These are phyloP conservation scores for Platanthera guangdongensis DNA, from an alignment of 106 monocot genomes.

Conservation along the genomic window DNA sequence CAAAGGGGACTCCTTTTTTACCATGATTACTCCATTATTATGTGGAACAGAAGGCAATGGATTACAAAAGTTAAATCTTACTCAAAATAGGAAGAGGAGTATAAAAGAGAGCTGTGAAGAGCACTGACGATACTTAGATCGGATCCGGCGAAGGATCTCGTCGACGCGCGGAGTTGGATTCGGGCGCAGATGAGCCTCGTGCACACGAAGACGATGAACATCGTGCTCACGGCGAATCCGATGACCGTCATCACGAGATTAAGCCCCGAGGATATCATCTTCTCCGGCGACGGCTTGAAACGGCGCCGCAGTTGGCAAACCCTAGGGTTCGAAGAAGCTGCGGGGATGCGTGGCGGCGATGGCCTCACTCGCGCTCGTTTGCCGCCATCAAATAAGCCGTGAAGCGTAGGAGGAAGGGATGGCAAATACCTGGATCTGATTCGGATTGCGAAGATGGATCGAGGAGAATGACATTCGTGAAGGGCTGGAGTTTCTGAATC, in stretches of 20 bases:
- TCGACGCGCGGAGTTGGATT: slow-evolving; percentile 39
- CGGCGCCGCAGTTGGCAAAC: background rate
- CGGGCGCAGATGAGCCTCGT: slow-evolving; percentile 64
- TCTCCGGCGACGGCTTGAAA: background rate
- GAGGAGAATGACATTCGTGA: background rate
- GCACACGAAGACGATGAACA: slow-evolving; percentile 81
- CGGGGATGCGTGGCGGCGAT: background rate
- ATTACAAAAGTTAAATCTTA: background rate
- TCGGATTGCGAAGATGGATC: background rate
- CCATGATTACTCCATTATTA: background rate
- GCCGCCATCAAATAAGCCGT: slow-evolving; percentile 1
- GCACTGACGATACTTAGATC: slow-evolving; percentile 42
- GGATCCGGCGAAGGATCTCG: slow-evolving; percentile 37
- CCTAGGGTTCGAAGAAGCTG: background rate
- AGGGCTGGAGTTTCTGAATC: too few species aligned
- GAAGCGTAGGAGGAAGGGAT: background rate
- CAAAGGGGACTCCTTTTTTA: background rate
- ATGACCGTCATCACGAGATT: slow-evolving; percentile 75
- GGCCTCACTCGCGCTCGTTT: background rate
- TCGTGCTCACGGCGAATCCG: slow-evolving; percentile 63
- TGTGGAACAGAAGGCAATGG: background rate
- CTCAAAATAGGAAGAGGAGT: background rate
- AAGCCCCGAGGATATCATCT: slow-evolving; percentile 34
- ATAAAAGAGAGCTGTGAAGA: background rate
- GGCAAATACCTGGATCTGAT: background rate